Evolutionary conservation across 768 basidiomycete species (phyloP), one percentile per base, ranked within the genome.

Genomic region (Tricholoma furcatifolium): DNA sequence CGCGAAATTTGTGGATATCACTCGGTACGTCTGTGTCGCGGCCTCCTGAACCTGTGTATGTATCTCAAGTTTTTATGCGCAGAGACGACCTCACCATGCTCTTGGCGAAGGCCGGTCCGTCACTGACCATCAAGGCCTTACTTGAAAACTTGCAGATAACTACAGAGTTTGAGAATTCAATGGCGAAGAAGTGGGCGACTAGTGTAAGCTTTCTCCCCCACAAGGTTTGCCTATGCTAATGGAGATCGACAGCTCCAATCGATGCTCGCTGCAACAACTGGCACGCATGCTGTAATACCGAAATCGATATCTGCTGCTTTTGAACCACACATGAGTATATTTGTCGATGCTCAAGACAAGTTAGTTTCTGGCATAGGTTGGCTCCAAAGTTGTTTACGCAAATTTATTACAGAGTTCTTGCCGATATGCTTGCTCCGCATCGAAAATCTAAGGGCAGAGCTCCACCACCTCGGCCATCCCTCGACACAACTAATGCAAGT

Each of bases 271-370:
- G 67, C 72, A 6, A 77, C 79, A 0, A 77, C 83, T 34, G 70
- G 74, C 12, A 58, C 76, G 8, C 76, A 77, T 38, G 74, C 82
- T 11, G 67, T 82, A 32, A 69, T 79, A 18, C 76, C 78, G n/a
- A 87, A 82, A 61, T 74, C 87, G 1, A 89, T 99, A 38, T 88
- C 93, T 0, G 80, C 87, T n/a, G 86, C 92, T 5, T 98, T 98
- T 63, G 96, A 98, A 55, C 81, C 89, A 0, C 89, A 97, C 68
- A 91, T 98, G 78, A 78, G 83, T 21, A 84, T 99, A 35, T 98
- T 96, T 62, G 87, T 98, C 40, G 92, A 97, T 51, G 94, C 97
- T 30, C 97, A 98, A 65, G 93, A 98, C 77, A 93, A 88, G 93
- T 92, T 57, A 32, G 79, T 62, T 41, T 54, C 15, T 55, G 39